Evolutionary conservation across 179 eudicot species (phyloP).

Genomic region (Heliamphora pulchella): DNA sequence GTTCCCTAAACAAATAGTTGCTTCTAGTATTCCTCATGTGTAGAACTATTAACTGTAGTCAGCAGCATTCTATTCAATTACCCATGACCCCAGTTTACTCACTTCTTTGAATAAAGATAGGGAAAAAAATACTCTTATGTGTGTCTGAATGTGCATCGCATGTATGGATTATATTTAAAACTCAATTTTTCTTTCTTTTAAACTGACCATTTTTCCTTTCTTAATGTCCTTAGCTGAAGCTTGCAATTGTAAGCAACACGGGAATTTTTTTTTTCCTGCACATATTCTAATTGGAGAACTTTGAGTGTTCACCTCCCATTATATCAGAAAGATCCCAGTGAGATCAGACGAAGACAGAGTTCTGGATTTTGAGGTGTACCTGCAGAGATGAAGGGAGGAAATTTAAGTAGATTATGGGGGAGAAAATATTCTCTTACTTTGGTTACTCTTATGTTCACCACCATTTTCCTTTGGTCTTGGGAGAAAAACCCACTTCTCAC

Average conservation of each 20-base stretch:
- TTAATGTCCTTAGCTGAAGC: slow-evolving; percentile 5
- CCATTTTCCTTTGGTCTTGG: slow-evolving; percentile 40
- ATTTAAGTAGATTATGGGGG: slow-evolving; percentile 23
- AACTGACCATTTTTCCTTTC: slow-evolving; percentile 2
- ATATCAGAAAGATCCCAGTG: background rate
- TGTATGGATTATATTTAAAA: background rate
- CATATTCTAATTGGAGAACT: slow-evolving; percentile 8
- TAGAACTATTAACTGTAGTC: background rate
- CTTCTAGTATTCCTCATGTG: background rate
- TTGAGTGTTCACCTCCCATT: background rate
- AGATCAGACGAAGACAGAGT: slow-evolving; percentile 5
- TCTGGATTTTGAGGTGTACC: slow-evolving; percentile 8
- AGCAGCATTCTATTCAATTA: background rate
- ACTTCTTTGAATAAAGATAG: background rate
- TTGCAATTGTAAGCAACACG: background rate
- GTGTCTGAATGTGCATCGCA: background rate
- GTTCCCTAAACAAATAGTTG: no score
- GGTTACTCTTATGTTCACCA: slow-evolving; percentile 26
- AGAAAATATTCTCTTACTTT: slow-evolving; percentile 24
- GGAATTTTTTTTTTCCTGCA: no score
- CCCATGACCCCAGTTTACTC: background rate
- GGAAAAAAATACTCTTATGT: background rate
- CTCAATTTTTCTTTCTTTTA: no score
- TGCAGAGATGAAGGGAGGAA: slow-evolving; percentile 32
- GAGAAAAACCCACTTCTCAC: slow-evolving; percentile 28